Base-by-base conservation (phyloP, 345 rosid genomes). In the Citrus trifoliata region DNA sequence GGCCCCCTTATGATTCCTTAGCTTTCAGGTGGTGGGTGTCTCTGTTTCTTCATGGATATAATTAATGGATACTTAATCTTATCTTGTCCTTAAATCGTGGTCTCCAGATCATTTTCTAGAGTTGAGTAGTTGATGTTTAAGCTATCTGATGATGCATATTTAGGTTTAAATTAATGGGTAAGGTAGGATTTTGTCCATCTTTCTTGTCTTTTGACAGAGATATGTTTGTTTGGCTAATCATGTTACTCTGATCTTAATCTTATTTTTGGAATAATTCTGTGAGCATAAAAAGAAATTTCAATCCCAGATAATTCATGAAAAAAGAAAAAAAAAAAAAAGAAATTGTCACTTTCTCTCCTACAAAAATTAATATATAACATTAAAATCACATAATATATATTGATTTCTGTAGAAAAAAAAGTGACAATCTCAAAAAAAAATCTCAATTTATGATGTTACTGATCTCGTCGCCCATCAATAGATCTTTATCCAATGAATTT, bases 141-240 rank as follows among this genome's bases (percentile, higher is more conserved):
- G 81, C 76, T 60, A 37, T 40, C 68, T 77, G 82, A 65, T 82
- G 82, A 78, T 83, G 82, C 60, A 63, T 12, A 74, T 67, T 85
- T 79, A 30, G 73, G 74, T 59, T 72, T 85, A 82, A 80, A 67
- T 46, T 70, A 64, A 71, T 28, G 59, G 69, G 67, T 72, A 67
- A 65, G 83, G 75, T 87, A 61, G 22, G 51, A 51, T 6, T 61
- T 72, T 70, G 25, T 22, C 63, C 40, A 42, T 42, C 48, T 7
- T 14, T n/a, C 53, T 76, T 56, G 48, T 22, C 12, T 38, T 48
- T 8, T 70, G 30, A 65, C 18, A 69, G 28, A 56, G 79, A 73
- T 46, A 0, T 19, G 68, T 71, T 62, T 80, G 60, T 51, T 71
- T 71, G 53, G 53, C 1, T 56, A 67, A 13, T 63, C 67, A 79